Percentiles rank a stretch among this genome's conserved stretches.
Conservation (phyloP, 352 stramenopile species). For the Pythium monospermum region DNA sequence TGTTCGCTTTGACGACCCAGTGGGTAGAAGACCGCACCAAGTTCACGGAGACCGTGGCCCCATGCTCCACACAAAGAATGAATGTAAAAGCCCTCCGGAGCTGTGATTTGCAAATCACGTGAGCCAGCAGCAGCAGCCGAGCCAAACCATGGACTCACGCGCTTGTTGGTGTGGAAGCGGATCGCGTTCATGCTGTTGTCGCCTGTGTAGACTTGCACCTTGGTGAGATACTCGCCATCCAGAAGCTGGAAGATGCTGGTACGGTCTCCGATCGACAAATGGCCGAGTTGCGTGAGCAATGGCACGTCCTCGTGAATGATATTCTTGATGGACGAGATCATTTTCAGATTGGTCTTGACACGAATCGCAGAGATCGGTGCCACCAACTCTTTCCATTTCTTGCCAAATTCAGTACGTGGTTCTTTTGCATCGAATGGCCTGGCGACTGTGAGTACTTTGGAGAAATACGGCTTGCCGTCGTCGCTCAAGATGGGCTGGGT, state of each 20-base stretch:
- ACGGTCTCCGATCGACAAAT: neutral
- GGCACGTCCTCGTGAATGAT: conserved; percentile 1
- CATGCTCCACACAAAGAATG: conserved; percentile 5
- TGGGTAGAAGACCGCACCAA: neutral
- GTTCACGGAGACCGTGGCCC: conserved; percentile 1
- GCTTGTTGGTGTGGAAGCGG: conserved; percentile 14
- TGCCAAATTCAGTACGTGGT: conserved; percentile 1
- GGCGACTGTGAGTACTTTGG: neutral
- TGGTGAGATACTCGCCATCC: conserved; percentile 1
- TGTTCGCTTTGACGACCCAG: no score
- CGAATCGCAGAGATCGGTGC: conserved; percentile 1
- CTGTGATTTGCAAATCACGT: neutral
- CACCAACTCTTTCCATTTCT: conserved; percentile 8
- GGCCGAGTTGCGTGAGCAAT: neutral
- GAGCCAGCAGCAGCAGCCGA: neutral
- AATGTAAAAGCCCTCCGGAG: conserved; percentile 1
- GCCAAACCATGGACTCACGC: conserved; percentile 11
- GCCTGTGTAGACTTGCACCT: neutral
- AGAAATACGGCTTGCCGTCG: conserved; percentile 4
- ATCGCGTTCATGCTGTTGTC: conserved; percentile 8
- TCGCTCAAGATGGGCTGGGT: neutral
- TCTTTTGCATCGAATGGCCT: neutral
- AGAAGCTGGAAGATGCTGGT: conserved; percentile 15
- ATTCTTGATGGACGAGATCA: conserved; percentile 13
- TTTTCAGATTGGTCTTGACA: neutral